Evolutionary conservation across 2,329 filamentous ascomycete genomes (phyloP), one percentile per base, ranked within the genome.

Genomic region (Podosphaera aphanis): DNA sequence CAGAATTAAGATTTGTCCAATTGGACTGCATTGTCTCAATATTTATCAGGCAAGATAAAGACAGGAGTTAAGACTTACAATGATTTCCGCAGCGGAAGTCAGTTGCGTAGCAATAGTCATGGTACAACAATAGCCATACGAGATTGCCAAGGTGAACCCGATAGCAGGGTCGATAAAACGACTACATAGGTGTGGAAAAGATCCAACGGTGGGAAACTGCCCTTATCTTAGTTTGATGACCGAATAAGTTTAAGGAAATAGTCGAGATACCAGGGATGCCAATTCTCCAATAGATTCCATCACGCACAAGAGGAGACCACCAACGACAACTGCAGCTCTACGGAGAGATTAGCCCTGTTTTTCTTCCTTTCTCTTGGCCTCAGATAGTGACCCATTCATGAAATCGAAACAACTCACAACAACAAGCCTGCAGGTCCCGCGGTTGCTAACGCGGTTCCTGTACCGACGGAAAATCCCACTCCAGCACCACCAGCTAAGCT

Each of bases 401-500:
- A 29, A 19, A 41, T 2, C 19, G 6, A 21, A 21, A 23, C n/a
- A 10, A 41, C 38, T 25, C n/a, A 41, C 38, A 74, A 56, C 0
- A 74, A 58, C 11, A 71, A 60, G 10, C 67, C 68, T 0, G 70
- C 62, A 5, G 70, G 70, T 6, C 69, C 71, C 23, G 65, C 69
- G n/a, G 63, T 66, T 23, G 66, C 64, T 27, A 74, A 66, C 1
- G 68, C 66, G 48, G 64, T 61, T 35, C 71, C 71, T 5, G 70
- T 67, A 41, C 67, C 66, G 8, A 74, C 61, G 56, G 74, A 73
- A 0, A 72, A 58, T 49, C 69, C 69, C 2, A 69, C 71, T 36
- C 67, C 62, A 48, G 74, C 74, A 3, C 69, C 71, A 47, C 71
- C 70, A 46, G 70, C 70, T 13, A 75, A 63, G 13, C 71, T 71